These are phyloP conservation scores for Scenedesmus sp. DNA, from an alignment of 163 green algal genomes.

Conservation along the genomic window DNA sequence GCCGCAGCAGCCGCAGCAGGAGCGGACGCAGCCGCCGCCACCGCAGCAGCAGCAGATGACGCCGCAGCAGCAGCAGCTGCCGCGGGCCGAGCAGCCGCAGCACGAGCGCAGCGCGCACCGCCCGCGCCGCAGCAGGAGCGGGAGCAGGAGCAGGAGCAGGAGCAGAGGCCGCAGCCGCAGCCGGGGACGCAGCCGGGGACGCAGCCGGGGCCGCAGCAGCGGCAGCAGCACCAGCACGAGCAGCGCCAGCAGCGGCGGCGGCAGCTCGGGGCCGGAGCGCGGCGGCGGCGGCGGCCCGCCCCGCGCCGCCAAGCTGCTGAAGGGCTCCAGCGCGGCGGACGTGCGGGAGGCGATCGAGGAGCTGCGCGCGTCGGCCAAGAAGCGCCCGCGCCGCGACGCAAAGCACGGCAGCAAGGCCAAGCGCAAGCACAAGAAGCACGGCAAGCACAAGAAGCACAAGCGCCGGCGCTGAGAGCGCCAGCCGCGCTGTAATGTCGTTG, in stretches of 20 bases:
- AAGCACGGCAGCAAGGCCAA: neutral
- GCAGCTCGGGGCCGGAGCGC: constrained; percentile 1
- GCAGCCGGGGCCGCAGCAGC: constrained; percentile 11
- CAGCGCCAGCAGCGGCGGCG: constrained; percentile 9
- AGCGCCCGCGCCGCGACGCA: neutral
- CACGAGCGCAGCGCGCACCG: neutral
- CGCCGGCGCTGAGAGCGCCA: neutral
- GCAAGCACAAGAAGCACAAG: constrained; percentile 12
- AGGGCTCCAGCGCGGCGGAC: neutral
- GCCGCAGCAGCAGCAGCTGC: constrained; percentile 21
- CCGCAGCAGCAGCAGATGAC: neutral
- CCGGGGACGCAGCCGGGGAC: too few species aligned
- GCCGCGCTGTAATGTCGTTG: neutral
- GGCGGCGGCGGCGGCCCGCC: neutral
- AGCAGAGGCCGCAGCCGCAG: neutral
- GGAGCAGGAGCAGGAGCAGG: constrained; percentile 2
- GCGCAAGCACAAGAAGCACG: too few species aligned
- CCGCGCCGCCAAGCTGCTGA: neutral
- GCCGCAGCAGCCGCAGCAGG: neutral
- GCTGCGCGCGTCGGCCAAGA: constrained; percentile 25
- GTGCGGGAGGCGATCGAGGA: constrained; percentile 22
- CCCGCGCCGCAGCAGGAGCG: neutral
- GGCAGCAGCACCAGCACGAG: neutral
- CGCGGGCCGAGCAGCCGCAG: neutral
- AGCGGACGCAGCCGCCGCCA: neutral